Base-by-base conservation (phyloP, 495 filamentous ascomycete genomes). In the Neurospora sp. region DNA sequence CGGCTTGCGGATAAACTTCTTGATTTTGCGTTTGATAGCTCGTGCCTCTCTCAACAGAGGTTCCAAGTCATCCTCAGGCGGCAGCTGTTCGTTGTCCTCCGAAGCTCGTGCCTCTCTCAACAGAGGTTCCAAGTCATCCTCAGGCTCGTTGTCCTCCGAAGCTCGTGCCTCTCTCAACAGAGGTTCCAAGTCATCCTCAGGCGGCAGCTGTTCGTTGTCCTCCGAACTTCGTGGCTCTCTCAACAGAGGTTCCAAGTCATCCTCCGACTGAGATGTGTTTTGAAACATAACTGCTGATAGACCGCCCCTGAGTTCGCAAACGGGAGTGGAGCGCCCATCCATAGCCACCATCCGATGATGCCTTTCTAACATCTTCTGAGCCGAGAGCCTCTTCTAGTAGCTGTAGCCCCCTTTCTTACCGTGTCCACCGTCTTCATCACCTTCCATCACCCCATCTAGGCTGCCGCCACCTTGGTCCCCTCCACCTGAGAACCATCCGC, bases 401-500 rank as follows among this genome's bases (percentile, higher is more conserved):
- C 54, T 37, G 54, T 66, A 66, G 27, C 54, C 54, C 6, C 54
- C 54, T 66, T 35, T 18, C 27, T 66, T 66, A 35, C 6, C 27
- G 12, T 35, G 27, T 9, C 54, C 54, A 16, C 27, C 31, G 35
- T 23, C 31, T 35, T 62, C 46, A 72, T 39, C 70, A 69, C 42
- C 8, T 41, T 37, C 41, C 73, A 66, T 72, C 54, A 41, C 31
- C 23, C 54, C 54, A 8, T 66, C 54, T 37, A 66, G 27, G 27
- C 44, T 70, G 70, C 31, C 31, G 20, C 60, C 37, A 42, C 41
- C n/a, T 44, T 70, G 16, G 66, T 69, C 18, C 39, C 69, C 20
- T 35, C 77, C 40, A 31, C 72, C 49, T 74, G 75, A 80, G 27
- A 85, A 85, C 84, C 84, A 85, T 42, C 80, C 82, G 70, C 83